Conservation (phyloP, 2,329 filamentous ascomycete genomes). For the Apiospora malaysiana region DNA sequence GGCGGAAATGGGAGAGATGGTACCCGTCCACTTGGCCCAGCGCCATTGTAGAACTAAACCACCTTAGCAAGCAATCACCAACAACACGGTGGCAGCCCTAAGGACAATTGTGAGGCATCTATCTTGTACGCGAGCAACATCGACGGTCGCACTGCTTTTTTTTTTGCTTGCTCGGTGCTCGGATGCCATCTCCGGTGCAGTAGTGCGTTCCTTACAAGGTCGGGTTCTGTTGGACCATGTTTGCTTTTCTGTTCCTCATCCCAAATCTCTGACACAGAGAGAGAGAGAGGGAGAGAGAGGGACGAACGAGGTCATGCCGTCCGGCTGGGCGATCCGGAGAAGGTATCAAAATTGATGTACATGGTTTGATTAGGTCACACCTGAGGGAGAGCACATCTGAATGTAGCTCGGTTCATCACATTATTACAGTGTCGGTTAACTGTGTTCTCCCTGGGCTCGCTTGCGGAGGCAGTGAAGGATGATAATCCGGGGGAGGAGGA, state of each 20-base stretch:
- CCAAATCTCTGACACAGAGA: background rate
- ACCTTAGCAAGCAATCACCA: background rate
- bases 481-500: conserved; percentile 1
- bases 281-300: too few relatives aligned
- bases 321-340: background rate
- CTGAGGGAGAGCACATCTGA: too few relatives aligned
- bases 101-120: background rate
- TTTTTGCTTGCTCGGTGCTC: conserved; percentile 7
- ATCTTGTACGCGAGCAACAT: background rate
- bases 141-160: background rate
- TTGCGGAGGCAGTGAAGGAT: background rate
- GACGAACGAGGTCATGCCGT: background rate
- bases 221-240: background rate
- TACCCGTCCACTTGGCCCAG: background rate
- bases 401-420: background rate
- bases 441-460: background rate
- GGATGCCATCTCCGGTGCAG: conserved; percentile 9
- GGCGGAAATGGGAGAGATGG: background rate
- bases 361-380: too few relatives aligned
- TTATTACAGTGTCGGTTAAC: background rate
- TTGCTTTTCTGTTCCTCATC: background rate
- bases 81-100: background rate
- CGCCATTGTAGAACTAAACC: background rate
- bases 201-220: background rate
- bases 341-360: background rate